Conservation (phyloP, 2,329 filamentous ascomycete species). For the Aspergillus bombycis region DNA sequence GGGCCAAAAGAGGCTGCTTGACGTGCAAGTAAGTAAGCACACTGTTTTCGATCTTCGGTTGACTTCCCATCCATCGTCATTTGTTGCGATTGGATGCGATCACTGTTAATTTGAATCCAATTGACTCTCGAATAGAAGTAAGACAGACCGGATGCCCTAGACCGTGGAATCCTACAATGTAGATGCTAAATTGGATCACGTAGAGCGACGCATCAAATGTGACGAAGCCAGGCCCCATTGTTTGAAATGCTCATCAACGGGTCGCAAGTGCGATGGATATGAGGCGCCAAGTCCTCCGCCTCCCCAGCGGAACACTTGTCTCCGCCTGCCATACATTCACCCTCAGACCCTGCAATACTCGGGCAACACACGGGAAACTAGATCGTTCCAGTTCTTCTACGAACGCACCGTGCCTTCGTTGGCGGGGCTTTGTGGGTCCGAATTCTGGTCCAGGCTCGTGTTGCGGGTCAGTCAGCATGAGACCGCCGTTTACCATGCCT, state of each 20-base stretch:
- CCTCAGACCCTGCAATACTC: not conserved
- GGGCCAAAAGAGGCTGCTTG: not conserved
- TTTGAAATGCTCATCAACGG: slow-evolving; percentile 33
- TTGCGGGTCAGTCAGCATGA: slow-evolving; percentile 31
- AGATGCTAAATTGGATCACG: not conserved
- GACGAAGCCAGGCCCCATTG: slow-evolving; percentile 36
- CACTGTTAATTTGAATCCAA: not conserved
- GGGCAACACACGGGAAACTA: not conserved
- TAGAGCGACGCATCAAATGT: slow-evolving; percentile 36
- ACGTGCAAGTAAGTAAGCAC: not conserved
- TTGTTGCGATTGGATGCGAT: not conserved
- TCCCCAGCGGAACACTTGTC: not conserved
- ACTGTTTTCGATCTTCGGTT: too few species aligned
- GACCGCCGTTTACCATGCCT: slow-evolving; percentile 28
- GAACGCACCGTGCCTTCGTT: not conserved
- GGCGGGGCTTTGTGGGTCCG: slow-evolving; percentile 22
- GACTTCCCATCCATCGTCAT: not conserved
- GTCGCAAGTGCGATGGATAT: slow-evolving; percentile 38
- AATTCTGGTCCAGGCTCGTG: slow-evolving; percentile 30
- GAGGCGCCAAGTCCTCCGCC: slow-evolving; percentile 6
- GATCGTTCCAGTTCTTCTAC: not conserved
- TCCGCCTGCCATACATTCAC: not conserved
- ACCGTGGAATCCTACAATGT: not conserved
- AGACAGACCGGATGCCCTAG: not conserved
- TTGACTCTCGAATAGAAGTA: not conserved